A percentile compares a stretch with the other conserved stretches of the same genome.
Evolutionary conservation across 495 filamentous ascomycete species (phyloP).

Genomic region (Penicillium egyptiacum): DNA sequence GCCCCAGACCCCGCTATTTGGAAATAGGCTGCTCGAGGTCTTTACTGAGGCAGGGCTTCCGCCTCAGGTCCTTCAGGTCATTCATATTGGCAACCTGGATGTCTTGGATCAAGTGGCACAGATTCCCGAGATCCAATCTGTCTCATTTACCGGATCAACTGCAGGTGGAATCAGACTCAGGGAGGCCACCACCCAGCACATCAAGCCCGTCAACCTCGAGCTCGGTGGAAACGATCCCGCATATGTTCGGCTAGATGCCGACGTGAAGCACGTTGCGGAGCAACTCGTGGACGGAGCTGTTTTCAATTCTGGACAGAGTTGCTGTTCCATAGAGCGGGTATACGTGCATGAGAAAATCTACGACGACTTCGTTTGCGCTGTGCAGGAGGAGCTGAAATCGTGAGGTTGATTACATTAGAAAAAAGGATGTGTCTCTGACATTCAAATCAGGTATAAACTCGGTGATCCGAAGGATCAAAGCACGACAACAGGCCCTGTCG

Average conservation of each 20-base stretch:
- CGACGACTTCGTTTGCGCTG: constrained; percentile 71
- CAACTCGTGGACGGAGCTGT: constrained; percentile 93
- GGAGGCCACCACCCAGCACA: constrained; percentile 71
- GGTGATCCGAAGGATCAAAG: constrained; percentile 77
- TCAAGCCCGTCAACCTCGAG: constrained; percentile 83
- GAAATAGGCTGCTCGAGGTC: constrained; percentile 73
- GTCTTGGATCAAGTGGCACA: constrained; percentile 75
- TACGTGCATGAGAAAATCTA: constrained; percentile 87
- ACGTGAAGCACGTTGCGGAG: constrained; percentile 83
- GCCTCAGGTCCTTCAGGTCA: constrained; percentile 76
- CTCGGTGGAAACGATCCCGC: constrained; percentile 94
- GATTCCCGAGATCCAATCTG: constrained; percentile 67
- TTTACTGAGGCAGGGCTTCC: constrained; percentile 81
- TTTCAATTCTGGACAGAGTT: constrained; percentile 97
- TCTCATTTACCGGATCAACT: constrained; percentile 93
- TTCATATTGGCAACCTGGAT: constrained; percentile 75
- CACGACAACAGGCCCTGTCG: constrained; percentile 86
- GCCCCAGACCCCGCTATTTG: constrained; percentile 88
- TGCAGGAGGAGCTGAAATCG: constrained; percentile 70
- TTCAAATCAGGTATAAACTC: constrained; percentile 68
- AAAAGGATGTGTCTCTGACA: not conserved
- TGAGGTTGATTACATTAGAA: constrained; percentile 14
- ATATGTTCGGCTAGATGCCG: constrained; percentile 82
- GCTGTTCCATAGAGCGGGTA: constrained; percentile 88
- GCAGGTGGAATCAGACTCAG: constrained; percentile 81